A percentile compares a stretch with the other conserved stretches of the same genome.
Conservation (phyloP, 345 rosid species). For the Hypericum perforatum region DNA sequence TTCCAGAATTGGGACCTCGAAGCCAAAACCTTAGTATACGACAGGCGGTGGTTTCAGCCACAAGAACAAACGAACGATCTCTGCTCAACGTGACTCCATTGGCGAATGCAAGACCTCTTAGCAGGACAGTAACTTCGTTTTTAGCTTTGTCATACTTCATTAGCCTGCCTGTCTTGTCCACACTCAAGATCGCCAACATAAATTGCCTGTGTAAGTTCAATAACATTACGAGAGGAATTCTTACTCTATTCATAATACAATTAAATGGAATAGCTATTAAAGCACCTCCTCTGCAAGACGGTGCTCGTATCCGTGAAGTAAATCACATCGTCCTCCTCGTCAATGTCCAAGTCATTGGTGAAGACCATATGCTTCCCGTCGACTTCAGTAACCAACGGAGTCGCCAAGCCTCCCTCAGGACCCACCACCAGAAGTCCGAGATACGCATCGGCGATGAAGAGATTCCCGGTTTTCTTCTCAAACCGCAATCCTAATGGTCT, state of each 20-base stretch:
- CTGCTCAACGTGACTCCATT: constrained; percentile 17
- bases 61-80: constrained; percentile 10
- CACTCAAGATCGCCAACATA: constrained; percentile 10
- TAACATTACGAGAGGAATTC: no score
- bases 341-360: constrained; percentile 34
- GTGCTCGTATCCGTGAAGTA: constrained; percentile 36
- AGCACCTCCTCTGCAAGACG: constrained; percentile 8
- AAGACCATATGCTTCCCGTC: constrained; percentile 23
- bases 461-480: constrained; percentile 18
- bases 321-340: constrained; percentile 23
- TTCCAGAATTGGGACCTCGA: constrained; percentile 7
- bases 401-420: constrained; percentile 33
- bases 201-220: constrained; percentile 5
- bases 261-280: no score
- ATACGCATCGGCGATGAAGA: constrained; percentile 37
- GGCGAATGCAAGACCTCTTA: constrained; percentile 14
- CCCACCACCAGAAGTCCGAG: constrained; percentile 31
- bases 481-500: constrained; percentile 35
- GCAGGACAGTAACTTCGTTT: constrained; percentile 3
- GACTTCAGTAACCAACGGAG: constrained; percentile 19
- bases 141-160: constrained; percentile 9
- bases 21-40: constrained; percentile 12
- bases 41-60: constrained; percentile 12
- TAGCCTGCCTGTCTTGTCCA: constrained; percentile 17
- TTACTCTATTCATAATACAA: no score